These are phyloP conservation scores for Rhododendron kiyosumense DNA, from an alignment of 148 eudicot species.

Conservation along the genomic window DNA sequence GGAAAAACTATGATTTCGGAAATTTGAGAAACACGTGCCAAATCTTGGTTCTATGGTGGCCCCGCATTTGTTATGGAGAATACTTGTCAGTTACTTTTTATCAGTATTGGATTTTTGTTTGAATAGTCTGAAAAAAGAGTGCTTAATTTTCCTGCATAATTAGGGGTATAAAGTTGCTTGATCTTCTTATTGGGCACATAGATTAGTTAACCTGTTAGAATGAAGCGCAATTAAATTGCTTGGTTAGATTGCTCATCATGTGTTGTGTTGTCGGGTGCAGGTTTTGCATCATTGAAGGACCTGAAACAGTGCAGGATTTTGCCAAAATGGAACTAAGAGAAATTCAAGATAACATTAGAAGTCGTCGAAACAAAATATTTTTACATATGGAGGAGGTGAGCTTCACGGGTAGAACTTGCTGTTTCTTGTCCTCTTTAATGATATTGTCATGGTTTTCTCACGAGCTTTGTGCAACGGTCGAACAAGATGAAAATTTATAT, in stretches of 20 bases:
- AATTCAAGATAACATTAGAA: slow-evolving; percentile 79
- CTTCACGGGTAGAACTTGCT: slow-evolving; percentile 6
- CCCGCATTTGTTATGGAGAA: not conserved
- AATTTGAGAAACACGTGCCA: not conserved
- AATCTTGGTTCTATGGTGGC: not conserved
- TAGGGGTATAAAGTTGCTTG: not conserved
- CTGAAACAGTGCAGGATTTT: slow-evolving; percentile 91
- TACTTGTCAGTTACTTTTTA: not conserved
- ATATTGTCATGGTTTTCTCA: not conserved
- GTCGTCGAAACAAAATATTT: slow-evolving; percentile 87
- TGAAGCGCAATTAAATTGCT: not conserved
- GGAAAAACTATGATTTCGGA: not conserved
- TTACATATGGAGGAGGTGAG: slow-evolving; percentile 95
- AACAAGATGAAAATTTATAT: not conserved
- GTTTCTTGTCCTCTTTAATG: not conserved
- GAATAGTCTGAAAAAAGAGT: not conserved
- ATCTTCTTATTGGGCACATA: not conserved
- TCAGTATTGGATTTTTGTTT: not conserved
- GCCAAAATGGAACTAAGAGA: slow-evolving; percentile 82
- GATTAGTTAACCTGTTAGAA: not conserved
- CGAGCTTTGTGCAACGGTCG: not conserved
- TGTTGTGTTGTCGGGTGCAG: slow-evolving; percentile 30
- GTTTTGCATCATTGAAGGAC: slow-evolving; percentile 97
- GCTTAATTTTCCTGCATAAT: not conserved
- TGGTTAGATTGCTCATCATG: not conserved